Conservation (phyloP, 2,329 filamentous ascomycete species). For the Colletotrichum sp. region DNA sequence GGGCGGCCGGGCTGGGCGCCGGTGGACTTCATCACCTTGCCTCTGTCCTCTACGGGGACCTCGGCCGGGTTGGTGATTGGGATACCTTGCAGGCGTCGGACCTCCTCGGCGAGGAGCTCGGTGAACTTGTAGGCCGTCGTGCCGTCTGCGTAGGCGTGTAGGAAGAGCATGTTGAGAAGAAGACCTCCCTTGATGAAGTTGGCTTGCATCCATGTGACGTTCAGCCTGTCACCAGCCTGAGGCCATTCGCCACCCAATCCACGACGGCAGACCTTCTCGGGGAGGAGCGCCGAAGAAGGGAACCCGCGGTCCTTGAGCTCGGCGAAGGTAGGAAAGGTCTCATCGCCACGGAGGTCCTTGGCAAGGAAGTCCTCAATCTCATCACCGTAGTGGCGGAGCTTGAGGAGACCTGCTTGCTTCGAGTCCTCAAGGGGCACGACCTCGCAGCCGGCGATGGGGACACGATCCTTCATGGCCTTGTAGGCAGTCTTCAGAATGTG, state of each 20-base stretch:
- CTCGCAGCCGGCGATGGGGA: constrained; percentile 3
- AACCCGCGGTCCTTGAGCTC: constrained; percentile 31
- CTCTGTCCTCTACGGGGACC: constrained; percentile 31
- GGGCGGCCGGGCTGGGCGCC: constrained; percentile 30
- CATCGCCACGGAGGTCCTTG: constrained; percentile 29
- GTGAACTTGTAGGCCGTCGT: constrained; percentile 34
- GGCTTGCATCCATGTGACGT: constrained; percentile 25
- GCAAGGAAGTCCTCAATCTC: constrained; percentile 28
- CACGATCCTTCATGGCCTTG: neutral
- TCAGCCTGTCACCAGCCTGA: constrained; percentile 17
- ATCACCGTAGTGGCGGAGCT: constrained; percentile 28
- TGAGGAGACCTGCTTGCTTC: constrained; percentile 35
- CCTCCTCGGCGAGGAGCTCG: constrained; percentile 39
- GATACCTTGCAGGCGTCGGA: constrained; percentile 33
- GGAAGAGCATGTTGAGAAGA: constrained; percentile 28
- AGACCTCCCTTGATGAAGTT: constrained; percentile 36
- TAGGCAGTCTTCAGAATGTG: neutral
- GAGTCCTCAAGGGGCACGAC: constrained; percentile 25
- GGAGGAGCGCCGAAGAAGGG: constrained; percentile 27
- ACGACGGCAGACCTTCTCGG: constrained; percentile 27
- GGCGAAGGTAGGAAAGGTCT: constrained; percentile 27
- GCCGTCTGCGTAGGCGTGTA: constrained; percentile 39
- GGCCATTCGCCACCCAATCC: constrained; percentile 26
- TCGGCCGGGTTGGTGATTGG: constrained; percentile 25
- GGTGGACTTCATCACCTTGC: constrained; percentile 32